phyloP scores from a whole-genome alignment of 176 grass and related monocot species.

The Cenchrus americanus region DNA sequence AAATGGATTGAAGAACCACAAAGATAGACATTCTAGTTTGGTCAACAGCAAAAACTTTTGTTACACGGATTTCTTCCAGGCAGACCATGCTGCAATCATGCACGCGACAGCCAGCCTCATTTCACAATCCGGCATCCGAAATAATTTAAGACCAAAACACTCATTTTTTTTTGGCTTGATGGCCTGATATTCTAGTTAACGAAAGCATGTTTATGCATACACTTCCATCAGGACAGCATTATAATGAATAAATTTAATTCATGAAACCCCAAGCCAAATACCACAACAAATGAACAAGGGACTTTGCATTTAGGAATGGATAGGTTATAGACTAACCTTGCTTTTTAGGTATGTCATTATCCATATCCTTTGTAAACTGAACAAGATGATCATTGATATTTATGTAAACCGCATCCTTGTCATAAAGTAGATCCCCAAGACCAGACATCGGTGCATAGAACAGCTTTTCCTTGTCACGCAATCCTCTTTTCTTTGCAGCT shows the following conservation, averaged over 20 bases:
- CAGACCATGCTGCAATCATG: constrained; percentile 1
- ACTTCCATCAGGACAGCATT: background rate
- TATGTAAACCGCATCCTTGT: constrained; percentile 96
- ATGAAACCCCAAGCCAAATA: constrained; percentile 33
- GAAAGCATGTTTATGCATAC: constrained; percentile 30
- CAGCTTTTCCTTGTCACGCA: constrained; percentile 94
- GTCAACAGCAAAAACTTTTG: background rate
- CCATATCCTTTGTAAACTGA: constrained; percentile 84
- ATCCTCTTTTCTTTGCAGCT: constrained; percentile 89
- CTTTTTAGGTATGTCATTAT: constrained; percentile 46
- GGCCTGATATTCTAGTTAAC: background rate
- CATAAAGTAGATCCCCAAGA: constrained; percentile 95
- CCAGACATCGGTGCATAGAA: constrained; percentile 99
- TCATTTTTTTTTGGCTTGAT: constrained; percentile 18
- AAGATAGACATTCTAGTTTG: constrained; percentile 4
- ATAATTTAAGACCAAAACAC: constrained; percentile 28
- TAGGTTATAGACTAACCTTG: constrained; percentile 49
- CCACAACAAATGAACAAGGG: constrained; percentile 4
- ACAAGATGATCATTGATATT: constrained; percentile 98
- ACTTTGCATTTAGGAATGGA: background rate
- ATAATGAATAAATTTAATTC: constrained; percentile 25
- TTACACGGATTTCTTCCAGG: background rate
- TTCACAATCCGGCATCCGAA: constrained; percentile 22
- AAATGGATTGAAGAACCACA: constrained; percentile 24
- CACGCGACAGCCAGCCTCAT: background rate